Evolutionary conservation across 202 grass and related monocot species (phyloP).

Genomic region (Saccharum hybrid): DNA sequence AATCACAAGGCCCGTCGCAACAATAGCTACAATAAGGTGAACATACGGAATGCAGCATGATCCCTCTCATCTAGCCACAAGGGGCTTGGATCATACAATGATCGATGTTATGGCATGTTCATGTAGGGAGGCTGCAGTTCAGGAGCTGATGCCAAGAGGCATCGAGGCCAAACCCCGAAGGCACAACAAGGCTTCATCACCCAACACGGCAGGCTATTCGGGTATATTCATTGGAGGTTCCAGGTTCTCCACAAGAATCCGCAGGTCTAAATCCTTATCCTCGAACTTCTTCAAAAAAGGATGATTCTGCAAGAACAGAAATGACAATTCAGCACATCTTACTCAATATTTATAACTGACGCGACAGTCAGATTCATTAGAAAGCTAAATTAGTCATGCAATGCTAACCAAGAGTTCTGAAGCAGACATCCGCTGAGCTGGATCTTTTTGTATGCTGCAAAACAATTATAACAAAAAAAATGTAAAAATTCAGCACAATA

Average conservation of each 20-base stretch:
- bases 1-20: not conserved
- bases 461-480: not conserved
- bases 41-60: not conserved
- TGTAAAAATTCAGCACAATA: not conserved
- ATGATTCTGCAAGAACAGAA: slow-evolving; percentile 60
- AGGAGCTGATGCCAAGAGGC: not conserved
- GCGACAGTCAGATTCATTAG: not conserved
- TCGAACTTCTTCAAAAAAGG: slow-evolving; percentile 94
- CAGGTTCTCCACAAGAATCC: slow-evolving; percentile 67
- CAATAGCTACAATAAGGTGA: slow-evolving; percentile 5
- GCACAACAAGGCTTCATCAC: not conserved
- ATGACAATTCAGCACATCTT: not conserved
- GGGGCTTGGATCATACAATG: slow-evolving; percentile 1
- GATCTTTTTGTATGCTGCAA: slow-evolving; percentile 87
- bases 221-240: slow-evolving; percentile 83
- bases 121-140: slow-evolving; percentile 17
- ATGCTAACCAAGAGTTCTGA: slow-evolving; percentile 91
- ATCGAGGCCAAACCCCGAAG: not conserved
- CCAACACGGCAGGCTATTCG: slow-evolving; percentile 31
- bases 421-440: slow-evolving; percentile 71
- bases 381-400: slow-evolving; percentile 20
- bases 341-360: not conserved
- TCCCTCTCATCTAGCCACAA: slow-evolving; percentile 1
- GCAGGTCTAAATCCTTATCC: slow-evolving; percentile 76
- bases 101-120: slow-evolving; percentile 7